These are phyloP conservation scores for Schwanniomyces yamadae DNA, from an alignment of 805 yeast species.

Conservation along the genomic window DNA sequence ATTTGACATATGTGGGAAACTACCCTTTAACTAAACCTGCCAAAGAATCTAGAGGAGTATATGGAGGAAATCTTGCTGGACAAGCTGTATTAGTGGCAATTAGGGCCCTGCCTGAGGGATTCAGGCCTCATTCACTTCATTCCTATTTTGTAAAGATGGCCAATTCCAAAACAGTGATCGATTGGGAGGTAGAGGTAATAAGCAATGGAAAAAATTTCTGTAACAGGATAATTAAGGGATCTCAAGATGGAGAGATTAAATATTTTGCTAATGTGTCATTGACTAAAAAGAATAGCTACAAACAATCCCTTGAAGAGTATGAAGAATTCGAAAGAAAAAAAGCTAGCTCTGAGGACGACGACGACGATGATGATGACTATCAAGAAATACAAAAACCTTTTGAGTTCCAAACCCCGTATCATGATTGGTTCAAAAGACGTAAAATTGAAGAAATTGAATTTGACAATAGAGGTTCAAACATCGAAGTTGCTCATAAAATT, in stretches of 20 bases:
- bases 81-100: constrained; percentile 38
- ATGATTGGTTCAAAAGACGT: constrained; percentile 27
- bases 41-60: constrained; percentile 26
- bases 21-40: constrained; percentile 25
- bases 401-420: constrained; percentile 33
- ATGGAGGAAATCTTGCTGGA: constrained; percentile 35
- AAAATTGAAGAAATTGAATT: constrained; percentile 14
- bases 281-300: constrained; percentile 30
- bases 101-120: constrained; percentile 25
- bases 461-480: constrained; percentile 11
- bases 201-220: constrained; percentile 38
- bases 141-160: constrained; percentile 28
- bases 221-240: constrained; percentile 28
- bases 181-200: constrained; percentile 32
- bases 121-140: constrained; percentile 36
- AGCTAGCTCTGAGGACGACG: constrained; percentile 21
- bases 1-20: constrained; percentile 14
- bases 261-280: constrained; percentile 33
- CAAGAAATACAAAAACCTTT: constrained; percentile 27
- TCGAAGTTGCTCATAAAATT: constrained; percentile 25
- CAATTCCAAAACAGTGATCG: constrained; percentile 13
- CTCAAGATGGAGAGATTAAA: constrained; percentile 24
- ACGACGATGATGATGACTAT: constrained; percentile 26
- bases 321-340: constrained; percentile 22
- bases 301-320: constrained; percentile 18